Conservation (phyloP, 1,284 basidiomycete species). For the Gomphus bonarii region DNA sequence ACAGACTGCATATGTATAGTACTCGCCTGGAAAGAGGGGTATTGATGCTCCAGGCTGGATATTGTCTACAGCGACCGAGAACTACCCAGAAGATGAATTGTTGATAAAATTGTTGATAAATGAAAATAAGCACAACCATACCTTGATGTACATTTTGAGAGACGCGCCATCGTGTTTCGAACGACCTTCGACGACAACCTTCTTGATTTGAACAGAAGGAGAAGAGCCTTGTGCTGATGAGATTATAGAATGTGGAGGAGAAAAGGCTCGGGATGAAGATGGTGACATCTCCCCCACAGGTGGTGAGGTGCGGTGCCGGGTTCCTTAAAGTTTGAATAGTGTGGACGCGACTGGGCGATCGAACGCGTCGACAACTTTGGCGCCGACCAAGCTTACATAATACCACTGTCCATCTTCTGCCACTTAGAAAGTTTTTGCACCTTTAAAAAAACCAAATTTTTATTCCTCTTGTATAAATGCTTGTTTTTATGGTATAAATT, state of each 20-base stretch:
- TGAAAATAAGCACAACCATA: conserved; percentile 21
- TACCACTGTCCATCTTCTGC: neutral
- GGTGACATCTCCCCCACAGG: neutral
- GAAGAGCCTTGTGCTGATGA: neutral
- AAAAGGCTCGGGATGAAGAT: conserved; percentile 9
- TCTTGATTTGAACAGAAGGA: conserved; percentile 6
- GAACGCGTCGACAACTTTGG: conserved; percentile 3
- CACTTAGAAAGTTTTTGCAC: too few species aligned
- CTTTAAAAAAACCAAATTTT: too few species aligned
- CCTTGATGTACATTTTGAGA: conserved; percentile 69
- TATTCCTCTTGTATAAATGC: too few species aligned
- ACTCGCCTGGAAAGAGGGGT: conserved; percentile 59
- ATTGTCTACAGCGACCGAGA: conserved; percentile 55
- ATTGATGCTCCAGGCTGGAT: conserved; percentile 54
- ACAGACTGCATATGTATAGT: neutral
- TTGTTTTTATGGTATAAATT: too few species aligned
- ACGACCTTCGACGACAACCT: conserved; percentile 9
- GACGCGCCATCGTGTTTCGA: conserved; percentile 39
- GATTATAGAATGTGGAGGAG: conserved; percentile 9
- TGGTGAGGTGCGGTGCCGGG: neutral
- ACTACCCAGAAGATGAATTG: conserved; percentile 31
- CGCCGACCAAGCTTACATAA: neutral
- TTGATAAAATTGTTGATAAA: conserved; percentile 7
- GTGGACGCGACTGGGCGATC: neutral
- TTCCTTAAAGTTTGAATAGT: neutral